These are phyloP conservation scores for Jamesozyma piceae DNA, from an alignment of 805 yeast species.

Conservation along the genomic window DNA sequence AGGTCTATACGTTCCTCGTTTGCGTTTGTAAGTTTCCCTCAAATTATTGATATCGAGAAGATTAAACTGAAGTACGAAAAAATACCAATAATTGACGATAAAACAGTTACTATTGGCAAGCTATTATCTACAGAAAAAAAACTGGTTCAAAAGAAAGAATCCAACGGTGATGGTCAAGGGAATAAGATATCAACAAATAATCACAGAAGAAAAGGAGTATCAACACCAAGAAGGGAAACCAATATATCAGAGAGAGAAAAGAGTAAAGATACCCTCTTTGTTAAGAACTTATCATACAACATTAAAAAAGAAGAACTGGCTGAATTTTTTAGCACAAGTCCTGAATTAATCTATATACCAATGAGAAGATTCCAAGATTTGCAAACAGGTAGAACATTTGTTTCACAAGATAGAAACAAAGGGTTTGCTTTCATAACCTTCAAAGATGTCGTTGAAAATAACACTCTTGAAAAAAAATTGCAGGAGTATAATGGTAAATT, in stretches of 20 bases:
- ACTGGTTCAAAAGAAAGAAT: not conserved
- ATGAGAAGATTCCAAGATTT: conserved; percentile 29
- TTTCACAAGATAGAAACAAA: conserved; percentile 33
- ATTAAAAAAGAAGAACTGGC: conserved; percentile 46
- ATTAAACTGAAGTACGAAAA: conserved; percentile 19
- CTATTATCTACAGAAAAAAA: conserved; percentile 4
- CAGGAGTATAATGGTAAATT: conserved; percentile 54
- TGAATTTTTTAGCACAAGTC: conserved; percentile 40
- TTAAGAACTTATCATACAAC: conserved; percentile 55
- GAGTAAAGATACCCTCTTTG: conserved; percentile 43
- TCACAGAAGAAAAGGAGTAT: not conserved
- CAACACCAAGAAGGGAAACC: conserved; percentile 26
- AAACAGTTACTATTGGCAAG: conserved; percentile 16
- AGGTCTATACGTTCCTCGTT: conserved; percentile 12
- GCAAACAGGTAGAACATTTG: conserved; percentile 30
- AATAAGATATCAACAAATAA: not conserved
- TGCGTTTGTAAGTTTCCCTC: conserved; percentile 24
- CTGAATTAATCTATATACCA: conserved; percentile 43
- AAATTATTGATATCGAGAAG: conserved; percentile 20
- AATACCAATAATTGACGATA: conserved; percentile 16
- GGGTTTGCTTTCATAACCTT: conserved; percentile 56
- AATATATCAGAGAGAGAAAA: no score
- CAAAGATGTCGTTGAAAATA: conserved; percentile 21
- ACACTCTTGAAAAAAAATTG: conserved; percentile 38
- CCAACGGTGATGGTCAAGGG: not conserved